These are phyloP conservation scores for Spirogloea muscicola DNA, from an alignment of 139 green algal species.

Conservation along the genomic window DNA sequence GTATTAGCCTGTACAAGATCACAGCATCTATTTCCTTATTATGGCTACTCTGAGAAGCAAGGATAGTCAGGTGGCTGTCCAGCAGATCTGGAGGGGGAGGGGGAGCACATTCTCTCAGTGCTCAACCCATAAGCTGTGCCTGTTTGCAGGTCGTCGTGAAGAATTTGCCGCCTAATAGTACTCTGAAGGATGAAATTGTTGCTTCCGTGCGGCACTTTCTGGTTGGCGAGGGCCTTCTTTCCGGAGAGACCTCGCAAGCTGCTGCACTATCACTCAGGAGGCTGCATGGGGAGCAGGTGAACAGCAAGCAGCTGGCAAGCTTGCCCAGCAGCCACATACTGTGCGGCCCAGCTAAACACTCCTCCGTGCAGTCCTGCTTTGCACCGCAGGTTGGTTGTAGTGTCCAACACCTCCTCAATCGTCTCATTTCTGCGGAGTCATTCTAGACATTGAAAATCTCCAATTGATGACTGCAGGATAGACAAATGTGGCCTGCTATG, in stretches of 20 bases:
- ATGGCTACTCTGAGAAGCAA: neutral
- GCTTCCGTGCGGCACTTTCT: conserved; percentile 9
- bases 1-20: neutral
- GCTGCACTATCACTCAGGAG: conserved; percentile 4
- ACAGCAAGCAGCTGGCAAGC: too few species aligned
- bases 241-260: neutral
- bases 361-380: too few species aligned
- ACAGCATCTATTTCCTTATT: neutral
- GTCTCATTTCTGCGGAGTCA: too few species aligned
- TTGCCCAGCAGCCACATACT: too few species aligned
- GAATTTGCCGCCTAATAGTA: conserved; percentile 41
- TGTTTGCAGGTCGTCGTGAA: conserved; percentile 37
- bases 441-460: too few species aligned
- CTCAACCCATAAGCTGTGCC: neutral
- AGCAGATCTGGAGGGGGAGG: neutral
- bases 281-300: conserved; percentile 27
- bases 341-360: too few species aligned
- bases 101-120: neutral
- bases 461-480: conserved; percentile 11
- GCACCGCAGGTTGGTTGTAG: too few species aligned
- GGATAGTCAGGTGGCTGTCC: neutral
- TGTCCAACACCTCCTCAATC: too few species aligned
- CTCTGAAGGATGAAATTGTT: conserved; percentile 30
- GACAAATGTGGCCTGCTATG: conserved; percentile 1
- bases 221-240: conserved; percentile 22